Evolutionary conservation across 768 basidiomycete genomes (phyloP), one percentile per base, ranked within the genome.

Genomic region (Calocybe indica): DNA sequence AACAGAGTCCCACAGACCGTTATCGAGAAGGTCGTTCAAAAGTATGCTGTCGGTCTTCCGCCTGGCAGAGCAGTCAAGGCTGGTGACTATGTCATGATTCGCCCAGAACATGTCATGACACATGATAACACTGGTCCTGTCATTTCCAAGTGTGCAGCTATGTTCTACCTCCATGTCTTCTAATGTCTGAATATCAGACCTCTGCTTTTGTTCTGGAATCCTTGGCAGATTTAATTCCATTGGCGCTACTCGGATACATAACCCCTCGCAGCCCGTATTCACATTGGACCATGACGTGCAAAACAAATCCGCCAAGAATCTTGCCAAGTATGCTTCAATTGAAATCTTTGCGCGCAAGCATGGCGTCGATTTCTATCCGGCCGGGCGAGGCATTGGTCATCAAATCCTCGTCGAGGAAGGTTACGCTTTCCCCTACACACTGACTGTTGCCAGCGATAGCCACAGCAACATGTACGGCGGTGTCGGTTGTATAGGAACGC

Each of bases 381-480:
- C 96, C 5, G 96, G 96, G 15, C 80, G 95, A 40, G 96, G 96
- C 7, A 99, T 99, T 50, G 96, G 96, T 1, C 96, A 99, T 65
- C 96, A 99, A 63, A 77, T 98, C 50, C 85, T 99, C 47, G 83
- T 99, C 14, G 96, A 99, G 65, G 96, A 99, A 63, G 96, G 96
- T 1, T 99, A 98, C 62, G 95, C 96, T 0, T 98, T 96, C 65
- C 96, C 96, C 0, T 73, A 93, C 49, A 91, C 91, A 12, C 79
- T 99, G 59, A 96, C 95, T 2, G 96, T 99, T 29, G 94, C 93
- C 6, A 91, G 87, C 58, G 93, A 95, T 68, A 93, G 90, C 62
- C 94, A 96, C 66, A 91, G 88, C 60, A 99, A 99, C 64, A 98
- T 98, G 89, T 99, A 99, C 59, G 96, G 96, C 12, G 96, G 94